Evolutionary conservation across 73 alveolate genomes (phyloP).

Genomic region (Paramecium bursaria): DNA sequence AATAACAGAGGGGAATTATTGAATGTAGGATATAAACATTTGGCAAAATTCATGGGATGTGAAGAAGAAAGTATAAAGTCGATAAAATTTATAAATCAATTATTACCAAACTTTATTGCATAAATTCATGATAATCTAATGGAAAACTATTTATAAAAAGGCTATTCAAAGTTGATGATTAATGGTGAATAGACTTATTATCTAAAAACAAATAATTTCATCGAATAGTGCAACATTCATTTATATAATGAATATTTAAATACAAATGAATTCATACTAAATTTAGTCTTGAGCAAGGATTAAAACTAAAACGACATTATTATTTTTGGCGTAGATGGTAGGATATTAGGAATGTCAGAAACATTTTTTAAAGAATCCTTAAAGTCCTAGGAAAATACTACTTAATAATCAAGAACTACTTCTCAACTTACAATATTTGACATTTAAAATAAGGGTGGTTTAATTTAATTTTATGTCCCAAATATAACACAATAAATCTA

Average conservation of each 20-base stretch:
- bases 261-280: slow-evolving; percentile 6
- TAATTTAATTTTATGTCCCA: background rate
- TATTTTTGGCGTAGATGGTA: slow-evolving; percentile 34
- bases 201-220: background rate
- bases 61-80: slow-evolving; percentile 3
- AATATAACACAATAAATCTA: background rate
- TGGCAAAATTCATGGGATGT: background rate
- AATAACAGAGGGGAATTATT: slow-evolving; percentile 31
- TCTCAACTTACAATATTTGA: background rate
- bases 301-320: background rate
- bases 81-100: background rate
- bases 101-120: slow-evolving; percentile 12
- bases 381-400: background rate
- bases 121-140: slow-evolving; percentile 36
- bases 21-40: background rate
- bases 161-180: slow-evolving; percentile 29
- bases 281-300: slow-evolving; percentile 7
- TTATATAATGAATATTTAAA: slow-evolving; percentile 14
- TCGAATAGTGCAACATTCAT: slow-evolving; percentile 13
- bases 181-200: slow-evolving; percentile 24
- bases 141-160: slow-evolving; percentile 24
- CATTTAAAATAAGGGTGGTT: background rate
- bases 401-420: background rate
- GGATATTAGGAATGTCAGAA: slow-evolving; percentile 29
- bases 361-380: background rate